phyloP scores from a whole-genome alignment of 75 land plant genomes.

The Larix kaempferi region DNA sequence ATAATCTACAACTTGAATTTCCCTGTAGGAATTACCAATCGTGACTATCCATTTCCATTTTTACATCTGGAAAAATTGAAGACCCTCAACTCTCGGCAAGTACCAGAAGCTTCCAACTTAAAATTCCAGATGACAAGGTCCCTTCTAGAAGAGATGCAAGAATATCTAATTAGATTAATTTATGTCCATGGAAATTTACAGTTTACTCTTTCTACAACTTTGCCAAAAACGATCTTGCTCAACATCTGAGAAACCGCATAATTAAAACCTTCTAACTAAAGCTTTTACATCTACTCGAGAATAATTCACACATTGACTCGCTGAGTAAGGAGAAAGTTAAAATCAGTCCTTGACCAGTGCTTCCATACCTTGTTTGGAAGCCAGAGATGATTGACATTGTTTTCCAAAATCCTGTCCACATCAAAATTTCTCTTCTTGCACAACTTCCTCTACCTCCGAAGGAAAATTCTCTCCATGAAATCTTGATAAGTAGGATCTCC shows the following conservation, averaged over 20 bases:
- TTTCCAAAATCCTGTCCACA: slow-evolving; percentile 28
- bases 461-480: slow-evolving; percentile 48
- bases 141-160: background rate
- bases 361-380: background rate
- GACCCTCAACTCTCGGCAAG: background rate
- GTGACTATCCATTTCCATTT: background rate
- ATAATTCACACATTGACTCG: background rate
- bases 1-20: background rate
- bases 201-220: background rate
- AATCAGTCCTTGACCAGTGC: background rate
- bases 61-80: background rate
- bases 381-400: slow-evolving; percentile 20
- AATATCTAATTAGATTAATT: background rate
- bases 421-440: slow-evolving; percentile 54
- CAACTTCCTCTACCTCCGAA: slow-evolving; percentile 54
- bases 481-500: slow-evolving; percentile 73
- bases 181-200: background rate
- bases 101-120: background rate
- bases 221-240: background rate
- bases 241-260: background rate
- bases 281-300: background rate
- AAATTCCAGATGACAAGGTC: background rate
- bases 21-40: background rate
- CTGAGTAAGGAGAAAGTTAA: background rate
- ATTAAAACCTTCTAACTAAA: no score